phyloP scores from a whole-genome alignment of 116 monocot species.

The Dioscorea cayenensis region DNA sequence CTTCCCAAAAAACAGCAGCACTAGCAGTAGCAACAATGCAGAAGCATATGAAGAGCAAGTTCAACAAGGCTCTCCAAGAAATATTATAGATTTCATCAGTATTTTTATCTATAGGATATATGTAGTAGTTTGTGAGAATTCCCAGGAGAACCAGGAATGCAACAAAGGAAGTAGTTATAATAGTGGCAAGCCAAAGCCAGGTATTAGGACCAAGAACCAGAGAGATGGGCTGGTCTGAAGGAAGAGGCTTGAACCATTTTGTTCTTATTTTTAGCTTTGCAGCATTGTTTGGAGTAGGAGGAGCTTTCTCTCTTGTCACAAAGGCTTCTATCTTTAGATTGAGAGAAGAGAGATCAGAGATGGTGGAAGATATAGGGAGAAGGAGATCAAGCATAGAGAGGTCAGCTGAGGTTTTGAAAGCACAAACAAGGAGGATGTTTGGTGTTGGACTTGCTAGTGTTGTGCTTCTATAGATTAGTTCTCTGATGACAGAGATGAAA shows the following conservation, averaged over 20 bases:
- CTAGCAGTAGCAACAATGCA: conserved; percentile 30
- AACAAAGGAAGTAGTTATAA: conserved; percentile 20
- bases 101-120: conserved; percentile 48
- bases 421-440: conserved; percentile 32
- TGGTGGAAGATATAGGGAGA: conserved; percentile 22
- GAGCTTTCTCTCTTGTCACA: conserved; percentile 34
- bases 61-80: conserved; percentile 19
- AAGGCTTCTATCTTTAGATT: conserved; percentile 37
- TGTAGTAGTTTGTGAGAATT: conserved; percentile 14
- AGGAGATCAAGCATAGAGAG: conserved; percentile 60
- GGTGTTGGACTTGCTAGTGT: conserved; percentile 13
- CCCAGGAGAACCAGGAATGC: conserved; percentile 15
- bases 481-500: conserved; percentile 46
- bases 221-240: conserved; percentile 12
- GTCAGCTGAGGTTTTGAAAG: conserved; percentile 44
- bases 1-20: conserved; percentile 44
- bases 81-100: conserved; percentile 14
- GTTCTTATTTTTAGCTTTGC: conserved; percentile 16
- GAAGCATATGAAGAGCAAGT: conserved; percentile 42
- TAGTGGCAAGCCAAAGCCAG: conserved; percentile 24
- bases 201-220: conserved; percentile 15
- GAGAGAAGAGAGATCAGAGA: conserved; percentile 33
- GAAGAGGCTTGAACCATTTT: conserved; percentile 15
- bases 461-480: conserved; percentile 28
- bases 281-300: background rate